These are phyloP conservation scores for Sporisorium reilianum DNA, from an alignment of 1,284 basidiomycete genomes.

Conservation along the genomic window DNA sequence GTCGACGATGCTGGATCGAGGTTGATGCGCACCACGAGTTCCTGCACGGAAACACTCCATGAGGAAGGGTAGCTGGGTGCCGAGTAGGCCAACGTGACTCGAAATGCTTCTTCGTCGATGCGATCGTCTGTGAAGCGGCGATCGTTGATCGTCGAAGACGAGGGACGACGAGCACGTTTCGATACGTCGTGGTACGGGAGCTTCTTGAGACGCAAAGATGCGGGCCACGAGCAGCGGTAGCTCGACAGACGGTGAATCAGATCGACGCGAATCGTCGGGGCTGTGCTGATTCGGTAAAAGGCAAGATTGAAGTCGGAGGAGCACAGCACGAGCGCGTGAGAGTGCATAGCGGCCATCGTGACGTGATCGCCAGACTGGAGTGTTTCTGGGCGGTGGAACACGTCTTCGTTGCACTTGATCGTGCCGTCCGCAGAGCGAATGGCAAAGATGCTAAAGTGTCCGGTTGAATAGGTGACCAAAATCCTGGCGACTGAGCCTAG, in stretches of 20 bases:
- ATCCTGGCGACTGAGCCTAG: slow-evolving; percentile 16
- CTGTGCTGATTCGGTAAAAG: slow-evolving; percentile 37
- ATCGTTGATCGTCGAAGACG: neutral
- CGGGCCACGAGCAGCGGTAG: slow-evolving; percentile 47
- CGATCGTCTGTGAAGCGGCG: neutral
- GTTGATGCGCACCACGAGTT: slow-evolving; percentile 51
- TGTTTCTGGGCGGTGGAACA: slow-evolving; percentile 14
- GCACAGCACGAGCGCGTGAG: slow-evolving; percentile 61
- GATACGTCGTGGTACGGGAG: slow-evolving; percentile 47
- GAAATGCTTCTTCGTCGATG: slow-evolving; percentile 34
- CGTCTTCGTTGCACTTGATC: slow-evolving; percentile 15
- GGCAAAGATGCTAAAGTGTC: slow-evolving; percentile 61
- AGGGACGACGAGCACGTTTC: slow-evolving; percentile 18
- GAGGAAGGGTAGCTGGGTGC: slow-evolving; percentile 60
- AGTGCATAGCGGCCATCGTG: slow-evolving; percentile 52
- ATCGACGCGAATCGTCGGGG: neutral
- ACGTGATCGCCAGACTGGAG: slow-evolving; percentile 6
- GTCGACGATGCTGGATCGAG: neutral
- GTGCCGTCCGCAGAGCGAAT: slow-evolving; percentile 8
- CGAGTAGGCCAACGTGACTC: slow-evolving; percentile 61
- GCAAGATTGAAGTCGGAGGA: slow-evolving; percentile 57
- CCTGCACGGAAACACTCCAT: slow-evolving; percentile 66
- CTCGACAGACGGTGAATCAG: slow-evolving; percentile 40
- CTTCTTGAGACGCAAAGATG: slow-evolving; percentile 45
- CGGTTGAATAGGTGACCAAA: slow-evolving; percentile 61